Conservation (phyloP, 176 grass and related monocot genomes). For the Coix lacrymajobi region DNA sequence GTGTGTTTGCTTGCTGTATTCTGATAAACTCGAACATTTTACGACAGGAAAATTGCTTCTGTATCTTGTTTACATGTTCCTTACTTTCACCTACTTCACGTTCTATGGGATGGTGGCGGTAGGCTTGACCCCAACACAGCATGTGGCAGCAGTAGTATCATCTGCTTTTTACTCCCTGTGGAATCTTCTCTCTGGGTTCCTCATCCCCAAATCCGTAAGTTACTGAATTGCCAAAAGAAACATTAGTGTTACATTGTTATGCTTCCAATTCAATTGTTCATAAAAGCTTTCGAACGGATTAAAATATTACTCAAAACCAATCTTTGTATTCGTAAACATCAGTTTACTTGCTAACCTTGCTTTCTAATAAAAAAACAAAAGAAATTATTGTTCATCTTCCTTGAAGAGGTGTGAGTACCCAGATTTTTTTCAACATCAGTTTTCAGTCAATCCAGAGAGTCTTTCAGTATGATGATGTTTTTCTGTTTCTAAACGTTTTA, state of each 20-base stretch:
- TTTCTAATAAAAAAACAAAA: neutral
- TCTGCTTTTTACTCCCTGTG: constrained; percentile 70
- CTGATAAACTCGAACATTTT: neutral
- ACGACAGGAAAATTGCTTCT: constrained; percentile 62
- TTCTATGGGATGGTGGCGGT: constrained; percentile 81
- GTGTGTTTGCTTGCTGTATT: neutral
- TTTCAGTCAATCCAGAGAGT: neutral
- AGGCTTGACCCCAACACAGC: constrained; percentile 58
- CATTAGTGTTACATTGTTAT: neutral
- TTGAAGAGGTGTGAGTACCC: neutral
- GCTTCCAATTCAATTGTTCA: neutral
- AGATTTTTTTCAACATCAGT: neutral
- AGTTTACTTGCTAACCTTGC: neutral
- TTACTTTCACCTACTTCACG: constrained; percentile 79
- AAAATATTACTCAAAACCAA: neutral
- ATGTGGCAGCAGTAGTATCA: constrained; percentile 63
- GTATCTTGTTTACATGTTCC: constrained; percentile 65
- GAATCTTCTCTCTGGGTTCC: constrained; percentile 76
- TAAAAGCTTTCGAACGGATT: neutral
- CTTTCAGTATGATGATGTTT: neutral
- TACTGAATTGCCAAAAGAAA: neutral
- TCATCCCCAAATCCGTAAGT: constrained; percentile 64
- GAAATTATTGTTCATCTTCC: neutral
- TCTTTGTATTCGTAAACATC: neutral
- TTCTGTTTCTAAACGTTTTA: neutral